Conservation (phyloP, 139 green algal species). For the Asterochloris sp. region DNA sequence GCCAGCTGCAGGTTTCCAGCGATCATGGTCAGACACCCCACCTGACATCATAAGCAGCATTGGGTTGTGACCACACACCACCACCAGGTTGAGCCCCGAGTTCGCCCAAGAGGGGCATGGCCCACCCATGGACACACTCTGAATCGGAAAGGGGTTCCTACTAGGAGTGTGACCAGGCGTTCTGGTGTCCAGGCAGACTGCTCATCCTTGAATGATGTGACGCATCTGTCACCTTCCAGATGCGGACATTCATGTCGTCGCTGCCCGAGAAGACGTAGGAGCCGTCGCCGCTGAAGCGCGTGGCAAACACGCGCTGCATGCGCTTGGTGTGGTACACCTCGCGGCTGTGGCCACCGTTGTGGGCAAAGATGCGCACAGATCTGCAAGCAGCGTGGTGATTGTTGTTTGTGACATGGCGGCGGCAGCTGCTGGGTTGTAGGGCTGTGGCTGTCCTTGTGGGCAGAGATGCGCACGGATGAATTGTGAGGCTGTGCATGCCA, state of each 20-base stretch:
- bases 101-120: too few relatives aligned
- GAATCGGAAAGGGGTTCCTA: not conserved
- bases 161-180: not conserved
- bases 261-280: constrained; percentile 90
- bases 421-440: too few relatives aligned
- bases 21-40: too few relatives aligned
- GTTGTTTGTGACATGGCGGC: too few relatives aligned
- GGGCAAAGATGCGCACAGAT: constrained; percentile 86
- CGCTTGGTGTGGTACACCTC: constrained; percentile 94
- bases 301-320: constrained; percentile 93
- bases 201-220: too few relatives aligned
- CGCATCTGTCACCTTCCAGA: constrained; percentile 43
- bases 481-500: too few relatives aligned
- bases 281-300: constrained; percentile 86
- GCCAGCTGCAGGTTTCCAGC: too few relatives aligned
- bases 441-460: too few relatives aligned
- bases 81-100: too few relatives aligned
- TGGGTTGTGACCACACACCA: too few relatives aligned
- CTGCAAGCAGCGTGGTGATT: not conserved
- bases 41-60: too few relatives aligned
- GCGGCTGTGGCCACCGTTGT: constrained; percentile 77
- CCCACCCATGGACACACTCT: not conserved
- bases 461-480: too few relatives aligned
- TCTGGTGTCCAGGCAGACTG: not conserved
- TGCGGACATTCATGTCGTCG: constrained; percentile 67